Conservation (phyloP, 2,329 filamentous ascomycete genomes). For the Passalora sequoiae region DNA sequence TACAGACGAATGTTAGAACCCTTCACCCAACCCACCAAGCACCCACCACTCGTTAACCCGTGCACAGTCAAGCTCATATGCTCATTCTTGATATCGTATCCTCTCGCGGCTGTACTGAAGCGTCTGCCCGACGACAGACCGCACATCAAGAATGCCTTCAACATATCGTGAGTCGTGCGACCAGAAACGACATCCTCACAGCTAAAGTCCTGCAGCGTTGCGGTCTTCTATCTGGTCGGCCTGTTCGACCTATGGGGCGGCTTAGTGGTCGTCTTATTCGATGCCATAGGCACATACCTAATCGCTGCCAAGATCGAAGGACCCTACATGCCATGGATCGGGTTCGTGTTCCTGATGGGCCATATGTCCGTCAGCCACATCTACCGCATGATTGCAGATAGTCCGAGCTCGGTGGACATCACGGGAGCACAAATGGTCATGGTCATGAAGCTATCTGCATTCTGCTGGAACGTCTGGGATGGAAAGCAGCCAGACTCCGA, state of each 20-base stretch:
- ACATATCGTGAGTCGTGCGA: slow-evolving; percentile 56
- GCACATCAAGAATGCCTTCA: slow-evolving; percentile 81
- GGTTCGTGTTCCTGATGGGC: slow-evolving; percentile 88
- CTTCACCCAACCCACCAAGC: not conserved
- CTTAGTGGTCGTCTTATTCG: slow-evolving; percentile 70
- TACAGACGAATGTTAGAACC: slow-evolving; percentile 55
- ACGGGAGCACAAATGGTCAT: slow-evolving; percentile 96
- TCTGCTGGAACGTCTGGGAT: slow-evolving; percentile 97
- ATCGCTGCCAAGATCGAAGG: slow-evolving; percentile 81
- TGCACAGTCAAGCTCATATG: slow-evolving; percentile 83
- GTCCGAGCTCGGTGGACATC: slow-evolving; percentile 70
- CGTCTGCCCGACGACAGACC: slow-evolving; percentile 81
- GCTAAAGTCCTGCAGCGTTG: slow-evolving; percentile 50
- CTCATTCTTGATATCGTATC: slow-evolving; percentile 87
- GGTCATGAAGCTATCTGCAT: slow-evolving; percentile 93
- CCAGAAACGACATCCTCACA: not conserved
- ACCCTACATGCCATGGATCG: slow-evolving; percentile 96
- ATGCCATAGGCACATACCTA: slow-evolving; percentile 70
- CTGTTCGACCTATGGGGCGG: slow-evolving; percentile 91
- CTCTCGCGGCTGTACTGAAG: slow-evolving; percentile 81
- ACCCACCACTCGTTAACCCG: slow-evolving; percentile 5
- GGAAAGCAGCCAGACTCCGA: slow-evolving; percentile 72
- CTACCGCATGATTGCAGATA: slow-evolving; percentile 65
- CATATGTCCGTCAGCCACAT: slow-evolving; percentile 93
- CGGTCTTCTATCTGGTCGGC: slow-evolving; percentile 86